A percentile compares a stretch with the other conserved stretches of the same genome.
Evolutionary conservation across 257 asterid species (phyloP).

Genomic region (Solanum bulbocastanum): DNA sequence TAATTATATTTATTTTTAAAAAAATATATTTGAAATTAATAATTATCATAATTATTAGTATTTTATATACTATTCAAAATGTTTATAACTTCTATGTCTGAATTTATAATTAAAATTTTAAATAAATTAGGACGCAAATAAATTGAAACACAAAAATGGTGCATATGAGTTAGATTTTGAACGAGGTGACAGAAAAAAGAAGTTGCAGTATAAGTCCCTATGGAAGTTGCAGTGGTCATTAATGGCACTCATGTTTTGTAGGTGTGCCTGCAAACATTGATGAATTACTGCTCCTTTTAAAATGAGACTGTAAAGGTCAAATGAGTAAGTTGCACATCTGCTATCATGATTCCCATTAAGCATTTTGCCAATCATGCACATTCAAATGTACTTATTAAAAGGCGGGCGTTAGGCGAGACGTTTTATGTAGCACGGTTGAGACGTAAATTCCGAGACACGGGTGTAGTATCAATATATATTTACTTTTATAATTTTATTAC

Average conservation of each 20-base stretch:
- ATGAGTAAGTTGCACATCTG: not conserved
- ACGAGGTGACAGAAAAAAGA: not conserved
- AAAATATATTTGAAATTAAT: too few relatives aligned
- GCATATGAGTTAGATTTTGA: not conserved
- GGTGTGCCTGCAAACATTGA: not conserved
- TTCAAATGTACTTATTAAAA: not conserved
- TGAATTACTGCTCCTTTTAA: not conserved
- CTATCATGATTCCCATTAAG: not conserved
- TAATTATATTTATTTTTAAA: not conserved
- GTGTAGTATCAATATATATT: too few relatives aligned
- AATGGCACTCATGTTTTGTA: not conserved
- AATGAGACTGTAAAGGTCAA: not conserved
- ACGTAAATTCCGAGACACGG: accelerated
- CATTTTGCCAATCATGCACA: not conserved
- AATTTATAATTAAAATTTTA: too few relatives aligned
- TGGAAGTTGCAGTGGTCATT: not conserved
- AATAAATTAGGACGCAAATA: too few relatives aligned
- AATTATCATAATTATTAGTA: too few relatives aligned
- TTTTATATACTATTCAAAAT: too few relatives aligned
- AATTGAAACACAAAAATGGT: too few relatives aligned
- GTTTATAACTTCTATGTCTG: too few relatives aligned
- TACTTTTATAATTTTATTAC: too few relatives aligned
- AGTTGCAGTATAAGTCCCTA: not conserved
- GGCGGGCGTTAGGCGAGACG: too few relatives aligned
- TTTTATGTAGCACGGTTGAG: too few relatives aligned